phyloP scores from a whole-genome alignment of 2,329 filamentous ascomycete genomes.

The Plenodomus lindquistii region DNA sequence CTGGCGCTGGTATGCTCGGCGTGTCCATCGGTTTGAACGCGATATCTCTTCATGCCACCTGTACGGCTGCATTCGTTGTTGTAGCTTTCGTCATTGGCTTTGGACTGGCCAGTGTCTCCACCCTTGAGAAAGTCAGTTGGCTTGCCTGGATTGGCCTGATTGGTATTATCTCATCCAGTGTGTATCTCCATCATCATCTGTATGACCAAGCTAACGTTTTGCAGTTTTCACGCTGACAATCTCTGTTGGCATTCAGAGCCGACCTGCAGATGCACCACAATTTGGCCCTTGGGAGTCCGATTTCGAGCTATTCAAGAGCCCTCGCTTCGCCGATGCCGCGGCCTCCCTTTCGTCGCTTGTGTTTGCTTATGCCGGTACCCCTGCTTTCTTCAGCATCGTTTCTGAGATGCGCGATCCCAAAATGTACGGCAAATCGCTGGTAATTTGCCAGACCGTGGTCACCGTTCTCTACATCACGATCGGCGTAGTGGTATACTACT shows the following conservation, averaged over 20 bases:
- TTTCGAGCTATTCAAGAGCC: constrained; percentile 20
- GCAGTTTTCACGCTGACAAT: constrained; percentile 31
- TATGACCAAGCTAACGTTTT: not conserved
- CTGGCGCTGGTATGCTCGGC: constrained; percentile 69
- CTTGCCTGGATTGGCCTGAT: constrained; percentile 29
- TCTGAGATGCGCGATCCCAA: constrained; percentile 63
- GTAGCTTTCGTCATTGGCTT: constrained; percentile 62
- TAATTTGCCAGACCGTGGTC: constrained; percentile 61
- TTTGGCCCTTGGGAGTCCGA: constrained; percentile 25
- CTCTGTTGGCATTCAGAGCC: constrained; percentile 30
- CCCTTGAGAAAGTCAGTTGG: constrained; percentile 27
- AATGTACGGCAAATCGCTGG: constrained; percentile 63
- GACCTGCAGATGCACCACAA: constrained; percentile 27
- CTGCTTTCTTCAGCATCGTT: constrained; percentile 56
- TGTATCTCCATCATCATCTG: constrained; percentile 1
- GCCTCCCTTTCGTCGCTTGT: constrained; percentile 28
- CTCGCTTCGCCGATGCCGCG: constrained; percentile 20
- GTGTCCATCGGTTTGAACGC: constrained; percentile 43
- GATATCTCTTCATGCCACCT: constrained; percentile 65
- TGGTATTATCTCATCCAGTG: constrained; percentile 26
- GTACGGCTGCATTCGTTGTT: constrained; percentile 66
- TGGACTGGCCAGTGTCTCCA: constrained; percentile 49
- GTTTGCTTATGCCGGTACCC: constrained; percentile 21
- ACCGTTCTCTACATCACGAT: constrained; percentile 65
- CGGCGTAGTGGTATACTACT: constrained; percentile 68